Conservation (phyloP, 768 basidiomycete genomes). For the Leccinum uliginosum region DNA sequence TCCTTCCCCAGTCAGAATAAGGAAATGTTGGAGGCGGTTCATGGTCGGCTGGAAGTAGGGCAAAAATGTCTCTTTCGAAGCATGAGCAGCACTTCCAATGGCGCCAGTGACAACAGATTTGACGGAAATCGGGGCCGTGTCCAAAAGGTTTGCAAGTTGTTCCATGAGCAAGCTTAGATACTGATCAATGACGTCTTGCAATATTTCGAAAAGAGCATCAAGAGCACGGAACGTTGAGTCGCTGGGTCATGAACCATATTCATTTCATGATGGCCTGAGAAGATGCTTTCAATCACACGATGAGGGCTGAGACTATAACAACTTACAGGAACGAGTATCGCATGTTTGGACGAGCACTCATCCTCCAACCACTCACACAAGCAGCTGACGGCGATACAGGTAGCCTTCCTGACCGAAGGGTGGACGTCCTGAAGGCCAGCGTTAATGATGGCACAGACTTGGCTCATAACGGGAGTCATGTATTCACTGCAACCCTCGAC, state of each 20-base stretch:
- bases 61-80: constrained; percentile 83
- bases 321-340: constrained; percentile 78
- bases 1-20: constrained; percentile 78
- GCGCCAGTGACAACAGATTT: constrained; percentile 96
- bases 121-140: constrained; percentile 76
- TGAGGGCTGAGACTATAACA: neutral
- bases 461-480: constrained; percentile 88
- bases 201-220: constrained; percentile 92
- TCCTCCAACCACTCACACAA: constrained; percentile 97
- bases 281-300: neutral
- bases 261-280: constrained; percentile 79
- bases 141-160: constrained; percentile 80
- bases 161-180: constrained; percentile 96
- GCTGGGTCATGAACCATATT: constrained; percentile 81
- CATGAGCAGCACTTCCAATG: constrained; percentile 96
- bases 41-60: constrained; percentile 95
- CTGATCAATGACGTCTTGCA: constrained; percentile 84
- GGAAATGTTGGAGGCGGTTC: constrained; percentile 83
- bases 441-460: constrained; percentile 94
- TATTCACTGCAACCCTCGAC: constrained; percentile 98
- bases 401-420: constrained; percentile 85
- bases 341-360: constrained; percentile 81
- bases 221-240: constrained; percentile 89
- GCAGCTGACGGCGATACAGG: constrained; percentile 92
- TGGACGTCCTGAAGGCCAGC: constrained; percentile 82